These are phyloP conservation scores for Panicum miliaceum DNA, from an alignment of 176 grass and related monocot species.

Conservation along the genomic window DNA sequence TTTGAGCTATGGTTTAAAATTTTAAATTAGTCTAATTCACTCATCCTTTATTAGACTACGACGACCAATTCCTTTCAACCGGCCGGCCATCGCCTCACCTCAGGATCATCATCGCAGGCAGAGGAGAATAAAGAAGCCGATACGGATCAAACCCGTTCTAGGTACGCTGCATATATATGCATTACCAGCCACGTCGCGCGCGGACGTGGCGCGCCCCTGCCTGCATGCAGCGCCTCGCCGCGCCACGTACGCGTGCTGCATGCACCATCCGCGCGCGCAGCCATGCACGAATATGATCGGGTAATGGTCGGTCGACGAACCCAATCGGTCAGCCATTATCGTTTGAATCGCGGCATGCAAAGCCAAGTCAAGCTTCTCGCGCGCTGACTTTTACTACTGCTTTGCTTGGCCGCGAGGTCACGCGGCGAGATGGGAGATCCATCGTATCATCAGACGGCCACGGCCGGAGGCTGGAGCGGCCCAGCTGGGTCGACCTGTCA, in stretches of 20 bases:
- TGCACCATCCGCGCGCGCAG: not conserved
- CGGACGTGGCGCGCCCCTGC: not conserved
- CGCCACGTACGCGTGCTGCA: not conserved
- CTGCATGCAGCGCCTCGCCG: not conserved
- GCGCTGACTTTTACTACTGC: not conserved
- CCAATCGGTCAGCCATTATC: not conserved
- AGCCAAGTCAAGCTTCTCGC: not conserved
- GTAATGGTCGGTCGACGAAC: not conserved
- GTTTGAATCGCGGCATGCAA: not conserved
- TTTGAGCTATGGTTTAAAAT: no score
- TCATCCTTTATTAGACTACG: no score
- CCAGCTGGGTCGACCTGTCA: not conserved
- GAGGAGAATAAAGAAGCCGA: no score
- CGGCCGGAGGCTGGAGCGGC: not conserved
- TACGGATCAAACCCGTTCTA: no score
- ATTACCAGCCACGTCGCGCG: conserved; percentile 32
- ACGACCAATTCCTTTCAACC: no score
- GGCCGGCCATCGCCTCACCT: no score
- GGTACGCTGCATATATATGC: no score
- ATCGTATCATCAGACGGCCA: not conserved
- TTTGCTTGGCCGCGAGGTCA: not conserved
- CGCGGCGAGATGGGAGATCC: not conserved
- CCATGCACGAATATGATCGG: not conserved
- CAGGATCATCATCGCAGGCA: no score
- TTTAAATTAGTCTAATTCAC: no score